A percentile compares a stretch with the other conserved stretches of the same genome.
Evolutionary conservation across 2,329 filamentous ascomycete genomes (phyloP).

Genomic region (Aspergillus caelatus): DNA sequence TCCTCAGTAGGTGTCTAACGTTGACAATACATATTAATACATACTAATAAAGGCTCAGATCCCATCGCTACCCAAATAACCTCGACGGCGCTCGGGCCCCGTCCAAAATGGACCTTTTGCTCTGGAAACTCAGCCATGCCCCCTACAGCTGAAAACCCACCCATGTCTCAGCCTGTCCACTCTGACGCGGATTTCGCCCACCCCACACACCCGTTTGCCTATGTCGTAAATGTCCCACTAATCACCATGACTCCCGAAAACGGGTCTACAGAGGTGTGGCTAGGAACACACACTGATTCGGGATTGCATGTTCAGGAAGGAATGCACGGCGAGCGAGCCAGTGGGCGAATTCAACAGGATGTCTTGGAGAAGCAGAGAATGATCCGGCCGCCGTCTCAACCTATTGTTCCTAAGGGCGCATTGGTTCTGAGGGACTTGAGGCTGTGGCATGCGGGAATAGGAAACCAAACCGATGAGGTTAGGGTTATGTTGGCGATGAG

Average conservation of each 20-base stretch:
- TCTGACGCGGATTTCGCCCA: slow-evolving; percentile 63
- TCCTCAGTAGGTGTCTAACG: slow-evolving; percentile 50
- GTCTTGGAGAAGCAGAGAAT: slow-evolving; percentile 41
- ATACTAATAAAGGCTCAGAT: slow-evolving; percentile 44
- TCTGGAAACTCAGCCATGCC: slow-evolving; percentile 57
- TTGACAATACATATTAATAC: background rate
- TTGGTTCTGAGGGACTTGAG: slow-evolving; percentile 62
- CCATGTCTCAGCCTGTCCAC: slow-evolving; percentile 54
- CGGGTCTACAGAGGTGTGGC: slow-evolving; percentile 63
- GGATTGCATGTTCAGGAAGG: slow-evolving; percentile 50
- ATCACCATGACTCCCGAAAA: slow-evolving; percentile 56
- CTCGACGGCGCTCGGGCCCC: slow-evolving; percentile 57
- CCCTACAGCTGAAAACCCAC: slow-evolving; percentile 40
- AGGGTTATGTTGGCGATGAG: slow-evolving; percentile 63
- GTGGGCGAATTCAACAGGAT: slow-evolving; percentile 48
- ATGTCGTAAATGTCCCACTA: slow-evolving; percentile 59
- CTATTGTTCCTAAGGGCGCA: slow-evolving; percentile 56
- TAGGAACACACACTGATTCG: slow-evolving; percentile 53
- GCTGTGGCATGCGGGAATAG: slow-evolving; percentile 67
- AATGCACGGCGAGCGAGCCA: slow-evolving; percentile 55
- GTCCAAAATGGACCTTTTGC: slow-evolving; percentile 60
- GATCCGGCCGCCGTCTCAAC: slow-evolving; percentile 53
- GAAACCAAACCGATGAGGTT: slow-evolving; percentile 49
- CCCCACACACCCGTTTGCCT: slow-evolving; percentile 57
- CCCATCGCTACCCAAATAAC: slow-evolving; percentile 43